phyloP scores from a whole-genome alignment of 257 asterid species.

The Solanum pinnatisectum region DNA sequence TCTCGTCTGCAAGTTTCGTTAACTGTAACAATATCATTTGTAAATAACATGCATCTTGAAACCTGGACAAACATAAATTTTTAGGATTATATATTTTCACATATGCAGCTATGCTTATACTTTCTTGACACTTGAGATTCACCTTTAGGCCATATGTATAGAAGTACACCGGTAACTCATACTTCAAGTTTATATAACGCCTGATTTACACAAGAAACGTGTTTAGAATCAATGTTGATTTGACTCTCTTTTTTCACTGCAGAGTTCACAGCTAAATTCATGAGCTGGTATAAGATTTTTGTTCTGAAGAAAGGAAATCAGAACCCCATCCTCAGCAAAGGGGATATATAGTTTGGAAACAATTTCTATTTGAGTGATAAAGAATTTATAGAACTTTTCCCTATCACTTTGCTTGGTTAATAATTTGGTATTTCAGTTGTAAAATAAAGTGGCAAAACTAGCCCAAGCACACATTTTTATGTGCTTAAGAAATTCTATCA shows the following conservation, averaged over 20 bases:
- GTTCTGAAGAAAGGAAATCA: slow-evolving; percentile 13
- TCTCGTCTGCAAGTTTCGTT: not conserved
- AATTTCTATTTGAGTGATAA: not conserved
- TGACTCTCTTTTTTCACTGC: slow-evolving; percentile 4
- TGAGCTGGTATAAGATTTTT: slow-evolving; percentile 33
- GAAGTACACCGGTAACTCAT: not conserved
- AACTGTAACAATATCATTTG: not conserved
- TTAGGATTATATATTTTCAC: not conserved
- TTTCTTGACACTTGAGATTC: not conserved
- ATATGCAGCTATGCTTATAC: not conserved
- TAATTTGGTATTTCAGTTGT: not conserved
- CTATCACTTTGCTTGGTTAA: not conserved
- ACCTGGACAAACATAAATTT: not conserved
- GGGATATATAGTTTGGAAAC: not conserved
- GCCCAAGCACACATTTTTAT: not conserved
- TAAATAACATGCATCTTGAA: not conserved
- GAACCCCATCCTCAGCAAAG: not conserved
- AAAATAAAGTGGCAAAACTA: not conserved
- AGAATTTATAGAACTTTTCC: not conserved
- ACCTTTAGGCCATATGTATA: not conserved
- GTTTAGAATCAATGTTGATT: not conserved
- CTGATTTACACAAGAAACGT: not conserved
- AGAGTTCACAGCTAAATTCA: slow-evolving; percentile 57
- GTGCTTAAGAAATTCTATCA: not conserved
- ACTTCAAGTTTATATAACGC: not conserved